Evolutionary conservation across 2,329 filamentous ascomycete species (phyloP), one percentile per base, ranked within the genome.

Genomic region (Neonectria ditissima): DNA sequence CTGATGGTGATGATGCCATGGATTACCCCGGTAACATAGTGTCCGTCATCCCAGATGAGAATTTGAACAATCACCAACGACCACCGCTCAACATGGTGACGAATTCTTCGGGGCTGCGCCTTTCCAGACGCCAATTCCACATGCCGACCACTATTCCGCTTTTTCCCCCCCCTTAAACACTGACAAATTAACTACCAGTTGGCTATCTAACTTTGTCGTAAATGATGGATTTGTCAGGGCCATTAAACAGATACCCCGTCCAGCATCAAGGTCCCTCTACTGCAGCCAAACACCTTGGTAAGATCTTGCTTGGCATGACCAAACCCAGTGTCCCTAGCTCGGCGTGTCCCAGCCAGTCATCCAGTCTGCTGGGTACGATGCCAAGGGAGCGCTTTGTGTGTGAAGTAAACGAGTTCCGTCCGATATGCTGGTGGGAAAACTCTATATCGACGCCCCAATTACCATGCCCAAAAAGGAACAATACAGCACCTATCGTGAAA

Each of bases 1-100:
- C 59, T 20, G 28, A 62, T 61, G 65, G 28, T 55, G 47, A 70
- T 70, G 69, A 62, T 66, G 62, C 68, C 69, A 72, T 72, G 54
- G 58, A 53, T 65, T 28, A 50, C 64, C 51, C 57, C 20, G 53
- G 57, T 50, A 62, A 59, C 59, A 55, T 57, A 50, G 65, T n/a
- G 55, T 57, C 64, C 55, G 30, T 59, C 55, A 55, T 58, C 50
- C 61, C 50, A 57, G 55, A 50, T 55, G 43, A 52, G 43, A 58
- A 63, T 66, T 59, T 54, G 30, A 55, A 55, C 57, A 72, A 56
- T 53, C 58, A 39, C 44, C 55, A 65, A 51, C 56, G 22, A 39
- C 56, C 55, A 65, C 54, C 50, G 45, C 41, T 50, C 51, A 62
- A 32, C 48, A 63, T 45, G n/a, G 16, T 48, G 34, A 59, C 45